Percentiles rank a stretch among this genome's conserved stretches.
Evolutionary conservation across 495 filamentous ascomycete species (phyloP).

Genomic region (Trichoderma parareesei): DNA sequence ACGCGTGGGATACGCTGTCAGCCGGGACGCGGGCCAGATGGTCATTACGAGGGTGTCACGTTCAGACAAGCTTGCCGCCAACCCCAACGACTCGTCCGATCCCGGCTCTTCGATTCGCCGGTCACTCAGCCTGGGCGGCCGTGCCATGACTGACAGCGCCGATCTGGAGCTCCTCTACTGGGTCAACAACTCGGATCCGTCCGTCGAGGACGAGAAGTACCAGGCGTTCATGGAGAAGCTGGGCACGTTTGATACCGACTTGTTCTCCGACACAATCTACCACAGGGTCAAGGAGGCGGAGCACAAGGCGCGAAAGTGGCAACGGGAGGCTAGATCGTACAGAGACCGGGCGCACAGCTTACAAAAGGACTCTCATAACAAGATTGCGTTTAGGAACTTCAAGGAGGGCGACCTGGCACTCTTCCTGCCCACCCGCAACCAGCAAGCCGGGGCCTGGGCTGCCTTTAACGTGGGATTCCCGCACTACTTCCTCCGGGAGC

Average conservation of each 20-base stretch:
- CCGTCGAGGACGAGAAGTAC: slow-evolving; percentile 63
- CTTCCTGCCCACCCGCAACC: slow-evolving; percentile 90
- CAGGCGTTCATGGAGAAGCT: slow-evolving; percentile 60
- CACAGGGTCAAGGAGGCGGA: slow-evolving; percentile 88
- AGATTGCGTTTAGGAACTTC: slow-evolving; percentile 94
- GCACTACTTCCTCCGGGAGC: slow-evolving; percentile 93
- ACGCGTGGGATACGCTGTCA: slow-evolving; percentile 71
- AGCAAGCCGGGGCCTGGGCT: slow-evolving; percentile 90
- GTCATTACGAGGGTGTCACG: slow-evolving; percentile 68
- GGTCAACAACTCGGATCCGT: slow-evolving; percentile 59
- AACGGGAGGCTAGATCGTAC: slow-evolving; percentile 77
- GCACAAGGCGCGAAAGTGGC: slow-evolving; percentile 78
- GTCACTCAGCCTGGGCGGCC: slow-evolving; percentile 35
- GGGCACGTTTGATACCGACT: slow-evolving; percentile 69
- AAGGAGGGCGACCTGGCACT: slow-evolving; percentile 94
- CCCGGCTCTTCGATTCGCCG: slow-evolving; percentile 51
- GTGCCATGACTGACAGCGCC: slow-evolving; percentile 33
- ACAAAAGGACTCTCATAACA: slow-evolving; percentile 85
- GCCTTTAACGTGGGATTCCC: slow-evolving; percentile 96
- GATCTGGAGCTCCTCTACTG: slow-evolving; percentile 68
- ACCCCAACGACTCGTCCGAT: slow-evolving; percentile 50
- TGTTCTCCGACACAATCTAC: slow-evolving; percentile 70
- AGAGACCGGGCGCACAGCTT: slow-evolving; percentile 78
- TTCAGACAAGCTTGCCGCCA: slow-evolving; percentile 45
- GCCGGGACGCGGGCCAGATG: slow-evolving; percentile 64